These are phyloP conservation scores for Hirschioporus abietinus DNA, from an alignment of 768 basidiomycete species.

Conservation along the genomic window DNA sequence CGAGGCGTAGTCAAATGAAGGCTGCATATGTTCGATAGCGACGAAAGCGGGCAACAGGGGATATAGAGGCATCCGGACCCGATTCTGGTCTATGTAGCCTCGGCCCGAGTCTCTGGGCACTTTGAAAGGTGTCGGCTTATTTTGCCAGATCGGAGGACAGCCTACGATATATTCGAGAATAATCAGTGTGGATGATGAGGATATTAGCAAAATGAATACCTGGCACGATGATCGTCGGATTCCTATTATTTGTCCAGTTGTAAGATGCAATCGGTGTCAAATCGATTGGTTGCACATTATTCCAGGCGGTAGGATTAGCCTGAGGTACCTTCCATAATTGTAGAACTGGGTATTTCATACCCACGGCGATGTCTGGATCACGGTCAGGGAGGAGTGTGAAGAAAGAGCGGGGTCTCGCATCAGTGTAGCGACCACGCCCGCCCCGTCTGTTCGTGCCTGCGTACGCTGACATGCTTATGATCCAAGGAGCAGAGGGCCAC, in stretches of 20 bases:
- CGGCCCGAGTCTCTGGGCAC: conserved; percentile 51
- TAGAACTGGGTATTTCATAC: background rate
- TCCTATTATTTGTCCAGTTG: conserved; percentile 39
- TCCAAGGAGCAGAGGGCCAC: background rate
- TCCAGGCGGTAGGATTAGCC: background rate
- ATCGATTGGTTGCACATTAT: background rate
- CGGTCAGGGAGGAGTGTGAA: background rate
- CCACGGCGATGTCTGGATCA: background rate
- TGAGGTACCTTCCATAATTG: background rate
- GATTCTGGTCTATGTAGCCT: conserved; percentile 54
- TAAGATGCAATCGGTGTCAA: conserved; percentile 36
- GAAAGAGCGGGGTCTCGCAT: background rate
- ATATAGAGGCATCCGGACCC: conserved; percentile 32
- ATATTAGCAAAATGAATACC: conserved; percentile 21
- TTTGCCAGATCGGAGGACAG: conserved; percentile 53
- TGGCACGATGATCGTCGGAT: conserved; percentile 40
- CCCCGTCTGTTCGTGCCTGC: background rate
- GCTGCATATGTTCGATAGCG: conserved; percentile 40
- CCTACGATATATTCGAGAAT: conserved; percentile 29
- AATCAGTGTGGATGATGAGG: background rate
- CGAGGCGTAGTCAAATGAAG: conserved; percentile 28
- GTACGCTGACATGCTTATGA: background rate
- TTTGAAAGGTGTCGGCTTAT: conserved; percentile 40
- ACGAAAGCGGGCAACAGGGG: conserved; percentile 52
- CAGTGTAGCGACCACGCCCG: background rate